phyloP scores from a whole-genome alignment of 257 asterid genomes.

The Mitragyna speciosa region DNA sequence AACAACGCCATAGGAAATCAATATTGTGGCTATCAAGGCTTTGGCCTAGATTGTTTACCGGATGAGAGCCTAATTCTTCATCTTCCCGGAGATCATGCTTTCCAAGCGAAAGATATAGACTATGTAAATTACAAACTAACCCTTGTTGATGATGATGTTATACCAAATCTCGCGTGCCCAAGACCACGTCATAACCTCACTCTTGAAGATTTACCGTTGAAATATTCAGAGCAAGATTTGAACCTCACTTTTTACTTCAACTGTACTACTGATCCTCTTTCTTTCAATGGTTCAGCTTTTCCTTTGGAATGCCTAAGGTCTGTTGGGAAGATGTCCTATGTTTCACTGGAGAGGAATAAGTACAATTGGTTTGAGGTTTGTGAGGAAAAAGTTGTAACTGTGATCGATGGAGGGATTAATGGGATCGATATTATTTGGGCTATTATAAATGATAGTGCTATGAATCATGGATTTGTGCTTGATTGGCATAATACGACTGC shows the following conservation, averaged over 20 bases:
- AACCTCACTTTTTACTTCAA: constrained; percentile 26
- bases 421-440: background rate
- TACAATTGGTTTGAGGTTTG: constrained; percentile 17
- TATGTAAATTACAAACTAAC: background rate
- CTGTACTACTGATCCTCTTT: constrained; percentile 7
- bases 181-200: constrained; percentile 23
- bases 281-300: background rate
- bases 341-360: background rate
- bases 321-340: background rate
- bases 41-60: constrained; percentile 17
- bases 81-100: background rate
- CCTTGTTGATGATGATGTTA: constrained; percentile 11
- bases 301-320: constrained; percentile 15
- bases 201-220: constrained; percentile 9
- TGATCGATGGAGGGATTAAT: background rate
- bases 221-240: background rate
- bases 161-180: background rate
- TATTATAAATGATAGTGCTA: background rate
- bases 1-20: background rate
- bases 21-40: constrained; percentile 32
- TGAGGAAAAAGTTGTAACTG: constrained; percentile 23
- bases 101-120: constrained; percentile 7
- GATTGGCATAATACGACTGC: background rate
- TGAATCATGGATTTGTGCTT: constrained; percentile 26
- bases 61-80: background rate